These are phyloP conservation scores for Amauroascus verrucosus DNA, from an alignment of 2,329 filamentous ascomycete genomes.

Conservation along the genomic window DNA sequence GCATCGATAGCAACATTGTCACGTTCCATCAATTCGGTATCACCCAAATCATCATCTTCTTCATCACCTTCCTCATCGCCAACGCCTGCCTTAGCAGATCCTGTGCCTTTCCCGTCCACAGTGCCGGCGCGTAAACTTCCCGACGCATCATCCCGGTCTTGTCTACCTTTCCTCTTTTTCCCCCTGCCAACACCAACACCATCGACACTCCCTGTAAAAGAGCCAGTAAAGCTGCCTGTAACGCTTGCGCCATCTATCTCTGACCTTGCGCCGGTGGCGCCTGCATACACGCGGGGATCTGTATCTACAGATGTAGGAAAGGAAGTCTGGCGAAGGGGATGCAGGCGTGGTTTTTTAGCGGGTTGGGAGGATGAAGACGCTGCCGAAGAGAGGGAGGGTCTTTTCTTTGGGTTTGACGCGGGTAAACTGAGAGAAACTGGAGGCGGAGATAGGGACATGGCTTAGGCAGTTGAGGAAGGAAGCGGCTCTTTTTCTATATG, in stretches of 20 bases:
- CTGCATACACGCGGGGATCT: constrained; percentile 24
- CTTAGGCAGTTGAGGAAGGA: not conserved
- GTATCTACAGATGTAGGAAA: constrained; percentile 31
- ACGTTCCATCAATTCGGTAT: constrained; percentile 40
- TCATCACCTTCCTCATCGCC: constrained; percentile 38
- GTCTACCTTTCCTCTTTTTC: constrained; percentile 24
- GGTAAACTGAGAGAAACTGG: constrained; percentile 15
- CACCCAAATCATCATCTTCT: constrained; percentile 42
- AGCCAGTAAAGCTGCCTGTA: constrained; percentile 36
- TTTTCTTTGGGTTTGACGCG: constrained; percentile 16
- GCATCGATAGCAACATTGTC: constrained; percentile 40
- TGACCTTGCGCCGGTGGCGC: constrained; percentile 12
- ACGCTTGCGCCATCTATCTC: constrained; percentile 31
- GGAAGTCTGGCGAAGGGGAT: constrained; percentile 40
- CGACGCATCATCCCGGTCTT: constrained; percentile 23
- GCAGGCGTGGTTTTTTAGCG: constrained; percentile 28
- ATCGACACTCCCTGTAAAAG: constrained; percentile 33
- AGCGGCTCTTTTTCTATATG: not conserved
- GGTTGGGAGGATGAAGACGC: constrained; percentile 18
- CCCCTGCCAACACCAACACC: constrained; percentile 28
- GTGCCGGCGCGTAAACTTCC: constrained; percentile 25
- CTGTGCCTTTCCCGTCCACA: constrained; percentile 24
- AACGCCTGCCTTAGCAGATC: constrained; percentile 20
- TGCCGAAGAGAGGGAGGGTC: constrained; percentile 15
- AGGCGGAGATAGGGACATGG: constrained; percentile 16